These are phyloP conservation scores for Saccharomycopsis fodiens DNA, from an alignment of 805 yeast species.

Conservation along the genomic window DNA sequence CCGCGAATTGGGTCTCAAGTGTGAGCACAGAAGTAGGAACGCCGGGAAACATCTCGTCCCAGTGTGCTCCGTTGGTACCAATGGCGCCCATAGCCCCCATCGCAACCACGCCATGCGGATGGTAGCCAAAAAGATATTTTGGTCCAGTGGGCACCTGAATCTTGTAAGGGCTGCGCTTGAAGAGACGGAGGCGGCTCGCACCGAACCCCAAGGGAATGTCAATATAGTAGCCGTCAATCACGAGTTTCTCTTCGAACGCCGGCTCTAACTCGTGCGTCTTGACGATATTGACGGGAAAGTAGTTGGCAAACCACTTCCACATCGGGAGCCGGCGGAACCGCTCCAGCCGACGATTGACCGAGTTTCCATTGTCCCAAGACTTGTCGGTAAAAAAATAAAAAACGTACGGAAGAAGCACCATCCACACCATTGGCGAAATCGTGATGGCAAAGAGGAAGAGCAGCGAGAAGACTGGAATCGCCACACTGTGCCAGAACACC, in stretches of 20 bases:
- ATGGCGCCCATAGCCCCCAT: constrained; percentile 83
- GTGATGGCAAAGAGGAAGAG: constrained; percentile 53
- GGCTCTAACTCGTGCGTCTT: constrained; percentile 68
- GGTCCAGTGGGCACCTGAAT: constrained; percentile 41
- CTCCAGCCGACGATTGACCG: constrained; percentile 45
- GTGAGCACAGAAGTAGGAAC: constrained; percentile 75
- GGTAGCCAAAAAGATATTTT: constrained; percentile 82
- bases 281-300: constrained; percentile 72
- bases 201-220: background rate
- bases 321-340: constrained; percentile 48
- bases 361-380: constrained; percentile 71
- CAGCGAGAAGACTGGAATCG: constrained; percentile 52
- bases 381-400: constrained; percentile 51
- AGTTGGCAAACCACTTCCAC: constrained; percentile 68
- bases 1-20: constrained; percentile 67
- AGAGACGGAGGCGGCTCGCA: background rate
- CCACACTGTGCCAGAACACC: constrained; percentile 65
- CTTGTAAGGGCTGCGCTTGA: constrained; percentile 6
- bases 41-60: constrained; percentile 70
- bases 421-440: constrained; percentile 54
- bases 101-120: constrained; percentile 94
- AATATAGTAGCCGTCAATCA: constrained; percentile 22
- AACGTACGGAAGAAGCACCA: constrained; percentile 55
- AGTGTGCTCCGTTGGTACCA: constrained; percentile 74
- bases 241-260: constrained; percentile 42